Conservation (phyloP, 2,329 filamentous ascomycete species). For the Colletotrichum navitas region DNA sequence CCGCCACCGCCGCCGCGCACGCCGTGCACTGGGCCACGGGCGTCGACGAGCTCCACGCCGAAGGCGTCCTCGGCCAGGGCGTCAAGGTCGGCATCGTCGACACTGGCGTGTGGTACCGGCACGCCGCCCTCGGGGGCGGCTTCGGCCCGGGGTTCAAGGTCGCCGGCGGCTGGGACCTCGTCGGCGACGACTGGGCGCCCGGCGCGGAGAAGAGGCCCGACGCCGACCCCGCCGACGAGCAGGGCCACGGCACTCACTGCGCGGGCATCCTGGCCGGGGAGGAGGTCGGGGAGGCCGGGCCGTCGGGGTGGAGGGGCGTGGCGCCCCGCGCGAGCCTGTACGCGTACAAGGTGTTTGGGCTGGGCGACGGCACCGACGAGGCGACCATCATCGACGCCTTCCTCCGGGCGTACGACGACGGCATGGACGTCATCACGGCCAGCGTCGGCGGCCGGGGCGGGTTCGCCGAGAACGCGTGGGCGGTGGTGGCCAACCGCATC, state of each 20-base stretch:
- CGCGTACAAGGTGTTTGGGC: constrained; percentile 47
- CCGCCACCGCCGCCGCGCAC: neutral
- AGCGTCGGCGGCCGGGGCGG: constrained; percentile 45
- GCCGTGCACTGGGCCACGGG: constrained; percentile 43
- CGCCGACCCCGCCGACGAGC: constrained; percentile 47
- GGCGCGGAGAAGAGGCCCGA: constrained; percentile 51
- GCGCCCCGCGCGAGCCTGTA: constrained; percentile 45
- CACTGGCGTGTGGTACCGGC: constrained; percentile 42
- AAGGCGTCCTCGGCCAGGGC: constrained; percentile 42
- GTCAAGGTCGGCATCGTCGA: constrained; percentile 44
- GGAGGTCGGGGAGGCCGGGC: constrained; percentile 4
- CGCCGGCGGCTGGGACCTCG: constrained; percentile 57
- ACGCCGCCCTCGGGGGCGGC: constrained; percentile 56
- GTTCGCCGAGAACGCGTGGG: constrained; percentile 52
- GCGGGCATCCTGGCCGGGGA: constrained; percentile 50
- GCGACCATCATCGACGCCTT: constrained; percentile 44
- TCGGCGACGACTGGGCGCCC: constrained; percentile 52
- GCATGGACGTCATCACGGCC: constrained; percentile 48
- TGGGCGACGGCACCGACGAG: constrained; percentile 32
- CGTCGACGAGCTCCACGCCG: constrained; percentile 41
- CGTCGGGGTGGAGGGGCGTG: constrained; percentile 44
- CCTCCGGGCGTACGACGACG: constrained; percentile 48
- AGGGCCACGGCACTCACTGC: constrained; percentile 50
- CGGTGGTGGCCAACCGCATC: constrained; percentile 55
- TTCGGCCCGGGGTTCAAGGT: constrained; percentile 61